phyloP scores from a whole-genome alignment of 768 basidiomycete species.

The Peribolospora kevripleyi region DNA sequence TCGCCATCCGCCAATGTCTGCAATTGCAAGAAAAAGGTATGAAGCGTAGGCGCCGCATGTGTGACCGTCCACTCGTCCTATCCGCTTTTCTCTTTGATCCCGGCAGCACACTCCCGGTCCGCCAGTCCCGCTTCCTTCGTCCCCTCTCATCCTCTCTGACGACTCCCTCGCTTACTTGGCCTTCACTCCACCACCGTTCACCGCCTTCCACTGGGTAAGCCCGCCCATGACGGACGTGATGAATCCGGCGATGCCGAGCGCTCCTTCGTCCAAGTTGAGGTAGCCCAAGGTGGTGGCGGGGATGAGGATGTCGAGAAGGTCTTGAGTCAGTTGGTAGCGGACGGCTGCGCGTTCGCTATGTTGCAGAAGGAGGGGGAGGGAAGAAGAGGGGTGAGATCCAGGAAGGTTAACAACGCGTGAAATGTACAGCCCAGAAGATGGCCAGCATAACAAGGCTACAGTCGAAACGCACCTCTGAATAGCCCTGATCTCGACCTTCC shows the following conservation, averaged over 20 bases:
- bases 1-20: too few species aligned
- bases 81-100: too few species aligned
- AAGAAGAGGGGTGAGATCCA: background rate
- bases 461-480: background rate
- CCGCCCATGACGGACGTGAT: constrained; percentile 16
- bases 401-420: background rate
- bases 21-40: too few species aligned
- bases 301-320: constrained; percentile 67
- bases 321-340: constrained; percentile 58
- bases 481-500: constrained; percentile 38
- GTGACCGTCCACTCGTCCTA: too few species aligned
- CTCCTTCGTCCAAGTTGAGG: constrained; percentile 55
- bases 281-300: constrained; percentile 62
- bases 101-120: too few species aligned
- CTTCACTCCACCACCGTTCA: too few species aligned
- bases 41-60: too few species aligned
- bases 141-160: too few species aligned
- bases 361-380: background rate
- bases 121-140: too few species aligned
- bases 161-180: too few species aligned
- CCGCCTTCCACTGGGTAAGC: constrained; percentile 4
- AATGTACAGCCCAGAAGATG: background rate
- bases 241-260: constrained; percentile 50
- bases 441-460: constrained; percentile 3
- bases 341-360: constrained; percentile 33